Base-by-base conservation (phyloP, 2,329 filamentous ascomycete species). In the Thelonectria blattea region DNA sequence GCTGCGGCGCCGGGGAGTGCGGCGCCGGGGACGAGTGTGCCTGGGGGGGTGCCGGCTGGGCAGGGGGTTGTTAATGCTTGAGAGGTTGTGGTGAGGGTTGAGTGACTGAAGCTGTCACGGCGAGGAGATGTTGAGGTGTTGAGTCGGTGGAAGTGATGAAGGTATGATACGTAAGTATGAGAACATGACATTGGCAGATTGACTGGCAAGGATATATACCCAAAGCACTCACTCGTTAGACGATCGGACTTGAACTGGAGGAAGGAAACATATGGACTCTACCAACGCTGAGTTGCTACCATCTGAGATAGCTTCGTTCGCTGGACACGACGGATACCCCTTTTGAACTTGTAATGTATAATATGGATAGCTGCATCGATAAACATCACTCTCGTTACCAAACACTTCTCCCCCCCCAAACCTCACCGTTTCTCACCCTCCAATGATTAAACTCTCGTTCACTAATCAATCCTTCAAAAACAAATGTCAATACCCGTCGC, bases 271-370 rank as follows among this genome's bases (percentile, higher is more conserved):
- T 57, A 41, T 32, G 52, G 45, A 48, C 30, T 48, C 41, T 30
- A 9, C 3, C 32, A 8, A 34, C 30, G 20, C 34, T 20, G 22
- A 39, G 20, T 20, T 49, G 45, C 48, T 56, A 41, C 52, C 20
- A 42, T 22, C n/a, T n/a, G n/a, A n/a, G 24, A 64, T 68, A 67
- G 64, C 68, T 64, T 70, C 68, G 7, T 68, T 67, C 62, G 56
- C 43, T 50, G 52, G 56, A 62, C 60, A 68, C 2, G 12, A 14
- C 15, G 34, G 34, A 37, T 37, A 37, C 12, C 34, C 34, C 15
- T 37, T 37, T 37, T 2, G 34, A n/a, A n/a, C 34, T 37, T 37
- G 34, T 37, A 37, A 37, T 37, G 34, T 37, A 37, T 37, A 37
- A 37, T 37, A 24, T 6, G n/a, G 22, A 24, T 34, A 37, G 11